Evolutionary conservation across 139 green algal genomes (phyloP).

Genomic region (Volvox reticuliferus): DNA sequence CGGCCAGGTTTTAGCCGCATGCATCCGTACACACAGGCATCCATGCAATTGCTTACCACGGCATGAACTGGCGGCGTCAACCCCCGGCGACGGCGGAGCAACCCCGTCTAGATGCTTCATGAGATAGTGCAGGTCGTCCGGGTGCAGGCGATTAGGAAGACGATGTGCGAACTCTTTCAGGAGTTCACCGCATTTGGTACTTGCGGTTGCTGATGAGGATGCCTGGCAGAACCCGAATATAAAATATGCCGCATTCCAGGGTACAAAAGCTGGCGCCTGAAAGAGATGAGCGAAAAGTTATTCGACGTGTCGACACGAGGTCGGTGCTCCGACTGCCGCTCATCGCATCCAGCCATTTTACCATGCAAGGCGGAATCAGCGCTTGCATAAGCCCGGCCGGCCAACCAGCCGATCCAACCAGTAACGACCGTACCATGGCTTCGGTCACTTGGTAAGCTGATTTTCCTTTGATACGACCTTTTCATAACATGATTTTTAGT

Average conservation of each 20-base stretch:
- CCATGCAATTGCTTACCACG: too few species aligned
- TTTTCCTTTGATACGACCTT: too few species aligned
- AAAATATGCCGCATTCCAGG: background rate
- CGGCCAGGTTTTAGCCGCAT: too few species aligned
- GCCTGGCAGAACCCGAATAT: background rate
- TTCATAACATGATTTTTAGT: too few species aligned
- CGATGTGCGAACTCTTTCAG: conserved; percentile 1
- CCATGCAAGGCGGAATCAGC: background rate
- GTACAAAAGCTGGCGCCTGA: background rate
- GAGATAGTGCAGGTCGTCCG: conserved; percentile 26
- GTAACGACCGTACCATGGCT: too few species aligned
- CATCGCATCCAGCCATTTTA: background rate
- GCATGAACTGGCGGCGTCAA: too few species aligned
- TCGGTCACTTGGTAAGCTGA: too few species aligned
- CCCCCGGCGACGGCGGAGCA: background rate
- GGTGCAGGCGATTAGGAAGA: conserved; percentile 23
- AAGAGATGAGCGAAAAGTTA: too few species aligned
- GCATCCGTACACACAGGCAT: too few species aligned
- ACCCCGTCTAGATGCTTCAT: background rate
- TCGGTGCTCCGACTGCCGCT: too few species aligned
- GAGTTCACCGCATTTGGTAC: background rate
- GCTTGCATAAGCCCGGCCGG: background rate
- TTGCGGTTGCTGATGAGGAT: background rate
- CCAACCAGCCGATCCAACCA: too few species aligned
- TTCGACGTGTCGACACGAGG: too few species aligned